Percentiles rank a stretch among this genome's conserved stretches.
Conservation (phyloP, 2,329 filamentous ascomycete species). For the Pseudogymnoascus sp. region DNA sequence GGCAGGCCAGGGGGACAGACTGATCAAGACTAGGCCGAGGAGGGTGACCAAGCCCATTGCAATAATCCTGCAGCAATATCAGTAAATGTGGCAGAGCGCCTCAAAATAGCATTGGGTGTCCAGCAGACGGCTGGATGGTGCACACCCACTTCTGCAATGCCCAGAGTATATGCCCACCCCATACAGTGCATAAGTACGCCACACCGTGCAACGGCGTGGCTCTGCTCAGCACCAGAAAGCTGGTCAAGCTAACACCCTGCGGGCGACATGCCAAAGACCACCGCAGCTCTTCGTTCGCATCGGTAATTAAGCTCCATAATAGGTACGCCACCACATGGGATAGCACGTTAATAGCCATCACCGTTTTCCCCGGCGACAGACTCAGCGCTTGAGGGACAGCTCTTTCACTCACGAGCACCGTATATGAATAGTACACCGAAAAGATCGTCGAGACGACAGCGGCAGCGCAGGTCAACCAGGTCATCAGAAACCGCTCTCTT, state of each 20-base stretch:
- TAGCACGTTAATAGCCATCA: conserved; percentile 6
- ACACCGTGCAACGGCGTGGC: conserved; percentile 7
- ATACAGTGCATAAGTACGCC: conserved; percentile 9
- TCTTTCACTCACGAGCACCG: neutral
- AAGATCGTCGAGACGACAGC: neutral
- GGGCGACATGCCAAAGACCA: conserved; percentile 10
- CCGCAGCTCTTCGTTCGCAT: conserved; percentile 6
- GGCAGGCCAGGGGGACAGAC: neutral
- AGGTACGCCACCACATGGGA: conserved; percentile 8
- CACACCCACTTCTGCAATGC: conserved; percentile 6
- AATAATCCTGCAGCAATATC: neutral
- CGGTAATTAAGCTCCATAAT: neutral
- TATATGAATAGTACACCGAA: conserved; percentile 8
- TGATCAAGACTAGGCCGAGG: neutral
- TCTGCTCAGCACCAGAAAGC: conserved; percentile 7
- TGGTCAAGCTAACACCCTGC: neutral
- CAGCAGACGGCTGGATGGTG: neutral
- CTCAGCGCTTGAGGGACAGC: neutral
- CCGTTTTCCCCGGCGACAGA: neutral
- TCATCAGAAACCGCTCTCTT: neutral
- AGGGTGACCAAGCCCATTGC: neutral
- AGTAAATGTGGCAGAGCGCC: neutral
- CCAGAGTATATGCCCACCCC: neutral
- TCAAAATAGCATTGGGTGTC: neutral
- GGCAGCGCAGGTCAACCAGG: conserved; percentile 1